These are phyloP conservation scores for Beauveria sp. DNA, from an alignment of 2,329 filamentous ascomycete genomes.

Conservation along the genomic window DNA sequence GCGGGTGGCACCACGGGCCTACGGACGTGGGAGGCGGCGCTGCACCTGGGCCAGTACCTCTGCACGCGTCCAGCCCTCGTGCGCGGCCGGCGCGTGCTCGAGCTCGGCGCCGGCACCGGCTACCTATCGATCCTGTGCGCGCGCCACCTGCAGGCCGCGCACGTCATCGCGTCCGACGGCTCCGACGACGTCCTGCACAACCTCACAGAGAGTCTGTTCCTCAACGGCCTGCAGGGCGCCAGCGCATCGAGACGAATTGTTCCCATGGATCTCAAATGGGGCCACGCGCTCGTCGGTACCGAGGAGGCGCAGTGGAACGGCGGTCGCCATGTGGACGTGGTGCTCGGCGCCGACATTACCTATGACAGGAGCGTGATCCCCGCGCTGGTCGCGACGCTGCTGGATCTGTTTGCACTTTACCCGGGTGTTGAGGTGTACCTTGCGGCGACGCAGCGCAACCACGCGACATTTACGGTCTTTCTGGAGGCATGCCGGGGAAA, in stretches of 20 bases:
- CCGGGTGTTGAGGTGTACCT: slow-evolving; percentile 54
- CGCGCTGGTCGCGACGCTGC: slow-evolving; percentile 55
- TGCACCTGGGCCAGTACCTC: slow-evolving; percentile 66
- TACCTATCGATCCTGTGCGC: slow-evolving; percentile 67
- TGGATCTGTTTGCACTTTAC: slow-evolving; percentile 51
- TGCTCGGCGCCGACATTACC: slow-evolving; percentile 71
- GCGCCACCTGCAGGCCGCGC: slow-evolving; percentile 52
- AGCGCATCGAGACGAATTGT: slow-evolving; percentile 25
- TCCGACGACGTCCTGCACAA: slow-evolving; percentile 63
- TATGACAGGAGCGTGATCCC: slow-evolving; percentile 62
- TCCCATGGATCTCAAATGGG: slow-evolving; percentile 57
- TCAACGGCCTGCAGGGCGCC: slow-evolving; percentile 54
- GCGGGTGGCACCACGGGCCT: slow-evolving; percentile 67
- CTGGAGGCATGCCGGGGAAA: slow-evolving; percentile 46
- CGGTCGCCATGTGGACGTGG: slow-evolving; percentile 46
- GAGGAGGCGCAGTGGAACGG: slow-evolving; percentile 48
- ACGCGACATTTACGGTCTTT: slow-evolving; percentile 60
- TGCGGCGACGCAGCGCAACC: slow-evolving; percentile 63
- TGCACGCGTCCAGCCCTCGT: slow-evolving; percentile 40
- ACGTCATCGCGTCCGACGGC: slow-evolving; percentile 65
- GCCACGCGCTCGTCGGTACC: slow-evolving; percentile 47
- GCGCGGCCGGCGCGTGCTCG: slow-evolving; percentile 51
- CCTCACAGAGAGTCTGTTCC: slow-evolving; percentile 57
- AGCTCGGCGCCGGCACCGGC: slow-evolving; percentile 70
- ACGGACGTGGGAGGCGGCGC: slow-evolving; percentile 73